Base-by-base conservation (phyloP, 1,139 yeast genomes). In the Pichia sp. region DNA sequence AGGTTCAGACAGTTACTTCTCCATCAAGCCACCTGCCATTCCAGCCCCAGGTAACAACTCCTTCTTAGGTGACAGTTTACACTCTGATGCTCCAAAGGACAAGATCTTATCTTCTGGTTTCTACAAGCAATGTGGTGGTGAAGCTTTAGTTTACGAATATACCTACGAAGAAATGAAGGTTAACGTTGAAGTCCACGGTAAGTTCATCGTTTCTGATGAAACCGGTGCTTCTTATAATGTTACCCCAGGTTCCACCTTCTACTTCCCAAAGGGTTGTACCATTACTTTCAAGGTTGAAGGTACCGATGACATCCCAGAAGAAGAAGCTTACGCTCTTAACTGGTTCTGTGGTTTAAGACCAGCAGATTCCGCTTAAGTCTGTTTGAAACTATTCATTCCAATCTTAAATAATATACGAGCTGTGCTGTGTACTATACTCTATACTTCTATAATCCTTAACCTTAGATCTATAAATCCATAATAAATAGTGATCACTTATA, bases 111-210 rank as follows among this genome's bases (percentile, higher is more conserved):
- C 81, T 17, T 72, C 83, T 62, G 89, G 89, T 36, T 82, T 83
- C 69, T 83, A 76, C 73, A 76, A 71, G 59, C 88, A 82, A 70
- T 85, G 80, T 62, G 67, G 72, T 53, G 89, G 89, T 52, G 83
- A 79, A 61, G 78, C 85, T 40, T 75, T 83, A 60, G 85, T 78
- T 17, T 83, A 82, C 73, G 66, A 70, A 48, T 83, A 83, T 67
- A 67, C 69, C 58, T 83, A 82, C 66, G 88, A 83, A 59, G 89
- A 83, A 69, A 81, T 81, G 85, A 83, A 83, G 67, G 72, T 83
- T 55, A 74, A 81, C 62, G 68, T 83, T 55, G 85, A 81, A 60
- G 81, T 79, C 51, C 81, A 77, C 61, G 89, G 88, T 54, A 81
- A 79, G 58, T 80, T 79, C 68, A 71, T 69, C 49, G 72, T 83